These are phyloP conservation scores for Pestalotiopsis sp. DNA, from an alignment of 2,329 filamentous ascomycete species.

Conservation along the genomic window DNA sequence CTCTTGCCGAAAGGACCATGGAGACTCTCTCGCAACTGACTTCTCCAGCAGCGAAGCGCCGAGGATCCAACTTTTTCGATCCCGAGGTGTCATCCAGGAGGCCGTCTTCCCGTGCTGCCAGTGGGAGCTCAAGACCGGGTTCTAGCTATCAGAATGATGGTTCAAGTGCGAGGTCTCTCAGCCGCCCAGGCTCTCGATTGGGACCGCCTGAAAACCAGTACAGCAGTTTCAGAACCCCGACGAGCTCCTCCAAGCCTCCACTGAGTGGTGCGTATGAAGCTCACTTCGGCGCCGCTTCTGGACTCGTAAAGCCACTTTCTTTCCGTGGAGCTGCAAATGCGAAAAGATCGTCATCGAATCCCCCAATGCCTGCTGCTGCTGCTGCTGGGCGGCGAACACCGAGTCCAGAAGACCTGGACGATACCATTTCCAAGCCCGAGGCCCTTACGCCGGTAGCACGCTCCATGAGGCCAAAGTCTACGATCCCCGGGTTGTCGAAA, in stretches of 20 bases:
- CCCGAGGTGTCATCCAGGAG: constrained; percentile 56
- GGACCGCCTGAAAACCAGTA: constrained; percentile 43
- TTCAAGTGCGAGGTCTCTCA: constrained; percentile 52
- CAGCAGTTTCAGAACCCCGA: constrained; percentile 43
- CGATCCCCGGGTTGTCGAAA: constrained; percentile 52
- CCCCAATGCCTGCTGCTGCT: constrained; percentile 30
- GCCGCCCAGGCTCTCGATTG: constrained; percentile 56
- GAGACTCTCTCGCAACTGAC: constrained; percentile 80
- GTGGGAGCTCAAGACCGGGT: constrained; percentile 48
- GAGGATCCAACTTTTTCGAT: constrained; percentile 73
- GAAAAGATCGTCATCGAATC: constrained; percentile 22
- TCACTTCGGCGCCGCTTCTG: constrained; percentile 36
- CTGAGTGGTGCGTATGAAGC: constrained; percentile 45
- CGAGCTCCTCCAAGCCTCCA: constrained; percentile 43
- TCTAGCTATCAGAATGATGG: constrained; percentile 64
- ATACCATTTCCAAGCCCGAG: constrained; percentile 37
- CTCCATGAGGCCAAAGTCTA: constrained; percentile 50
- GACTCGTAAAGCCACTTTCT: constrained; percentile 35
- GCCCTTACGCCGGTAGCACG: constrained; percentile 48
- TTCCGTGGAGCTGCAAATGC: constrained; percentile 24
- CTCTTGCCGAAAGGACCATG: constrained; percentile 80
- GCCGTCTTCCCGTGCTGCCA: constrained; percentile 49
- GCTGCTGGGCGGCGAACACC: constrained; percentile 31
- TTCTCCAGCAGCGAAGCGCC: constrained; percentile 69
- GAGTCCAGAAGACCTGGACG: constrained; percentile 34